phyloP scores from a whole-genome alignment of 225 moss, liverwort and hornwort species.

The Anthoceros angustus region DNA sequence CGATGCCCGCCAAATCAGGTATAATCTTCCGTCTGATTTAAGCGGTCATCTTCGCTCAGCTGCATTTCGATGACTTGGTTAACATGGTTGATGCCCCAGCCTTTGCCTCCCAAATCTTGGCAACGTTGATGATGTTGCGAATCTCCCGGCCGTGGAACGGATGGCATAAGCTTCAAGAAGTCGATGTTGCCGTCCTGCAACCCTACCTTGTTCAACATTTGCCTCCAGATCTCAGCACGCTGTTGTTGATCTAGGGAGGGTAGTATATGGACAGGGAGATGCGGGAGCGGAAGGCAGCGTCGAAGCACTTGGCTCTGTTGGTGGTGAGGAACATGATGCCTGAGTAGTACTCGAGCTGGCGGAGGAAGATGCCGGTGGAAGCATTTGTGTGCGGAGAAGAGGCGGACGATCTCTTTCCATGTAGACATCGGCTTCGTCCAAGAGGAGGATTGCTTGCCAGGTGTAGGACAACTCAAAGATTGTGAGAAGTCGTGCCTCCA shows the following conservation, averaged over 20 bases:
- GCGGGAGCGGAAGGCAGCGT: constrained; percentile 26
- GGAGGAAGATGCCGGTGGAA: constrained; percentile 23
- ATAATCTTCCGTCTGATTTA: background rate
- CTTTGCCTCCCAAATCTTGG: constrained; percentile 6
- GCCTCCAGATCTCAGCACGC: constrained; percentile 15
- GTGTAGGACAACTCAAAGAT: constrained; percentile 7
- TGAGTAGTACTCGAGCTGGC: constrained; percentile 22
- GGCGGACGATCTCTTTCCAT: constrained; percentile 6
- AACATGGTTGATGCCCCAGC: background rate
- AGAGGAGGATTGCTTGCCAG: constrained; percentile 14
- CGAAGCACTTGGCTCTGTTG: constrained; percentile 7
- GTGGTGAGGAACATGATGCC: constrained; percentile 35
- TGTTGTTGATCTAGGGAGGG: background rate
- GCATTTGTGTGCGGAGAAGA: constrained; percentile 12
- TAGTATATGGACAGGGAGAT: constrained; percentile 16
- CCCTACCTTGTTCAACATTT: constrained; percentile 3
- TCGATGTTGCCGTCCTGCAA: background rate
- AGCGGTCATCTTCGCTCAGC: background rate
- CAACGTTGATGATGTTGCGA: constrained; percentile 16
- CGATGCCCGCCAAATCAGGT: background rate
- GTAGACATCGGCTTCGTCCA: constrained; percentile 17
- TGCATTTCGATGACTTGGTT: background rate
- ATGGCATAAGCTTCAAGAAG: accelerated
- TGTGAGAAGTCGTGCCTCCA: constrained; percentile 8
- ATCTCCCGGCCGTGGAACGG: constrained; percentile 27